Evolutionary conservation across 139 green algal genomes (phyloP).

Genomic region (Picochlorum sp.): DNA sequence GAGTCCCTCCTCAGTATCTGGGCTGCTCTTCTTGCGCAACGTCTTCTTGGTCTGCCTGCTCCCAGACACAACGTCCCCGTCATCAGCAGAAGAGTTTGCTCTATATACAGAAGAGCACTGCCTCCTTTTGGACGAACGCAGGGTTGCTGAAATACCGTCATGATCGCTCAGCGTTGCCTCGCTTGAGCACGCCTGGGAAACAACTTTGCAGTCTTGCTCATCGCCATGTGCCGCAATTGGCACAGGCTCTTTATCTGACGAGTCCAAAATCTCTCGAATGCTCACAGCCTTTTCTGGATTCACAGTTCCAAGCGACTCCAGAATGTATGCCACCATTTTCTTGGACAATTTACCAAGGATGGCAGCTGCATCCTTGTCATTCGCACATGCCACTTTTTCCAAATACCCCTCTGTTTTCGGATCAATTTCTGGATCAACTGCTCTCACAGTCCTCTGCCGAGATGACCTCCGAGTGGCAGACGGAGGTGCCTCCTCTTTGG

Average conservation of each 20-base stretch:
- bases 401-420: not conserved
- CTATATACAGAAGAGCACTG: no score
- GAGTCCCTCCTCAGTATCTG: not conserved
- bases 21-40: not conserved
- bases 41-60: not conserved
- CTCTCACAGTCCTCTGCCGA: not conserved
- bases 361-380: conserved; percentile 4
- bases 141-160: no score
- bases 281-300: conserved; percentile 6
- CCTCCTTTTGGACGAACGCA: no score
- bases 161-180: no score
- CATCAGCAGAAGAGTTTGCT: not conserved
- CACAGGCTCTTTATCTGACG: not conserved
- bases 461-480: no score
- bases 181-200: no score
- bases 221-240: no score
- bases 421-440: not conserved
- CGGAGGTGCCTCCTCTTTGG: no score
- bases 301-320: conserved; percentile 2
- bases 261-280: conserved; percentile 4
- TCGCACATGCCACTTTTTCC: not conserved
- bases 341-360: not conserved
- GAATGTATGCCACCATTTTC: not conserved
- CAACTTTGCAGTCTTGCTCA: no score
- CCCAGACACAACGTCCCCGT: not conserved